A percentile compares a stretch with the other conserved stretches of the same genome.
These are phyloP conservation scores for Chytriomyces confervae DNA, from an alignment of 192 early-diverging fungal genomes.

Conservation along the genomic window DNA sequence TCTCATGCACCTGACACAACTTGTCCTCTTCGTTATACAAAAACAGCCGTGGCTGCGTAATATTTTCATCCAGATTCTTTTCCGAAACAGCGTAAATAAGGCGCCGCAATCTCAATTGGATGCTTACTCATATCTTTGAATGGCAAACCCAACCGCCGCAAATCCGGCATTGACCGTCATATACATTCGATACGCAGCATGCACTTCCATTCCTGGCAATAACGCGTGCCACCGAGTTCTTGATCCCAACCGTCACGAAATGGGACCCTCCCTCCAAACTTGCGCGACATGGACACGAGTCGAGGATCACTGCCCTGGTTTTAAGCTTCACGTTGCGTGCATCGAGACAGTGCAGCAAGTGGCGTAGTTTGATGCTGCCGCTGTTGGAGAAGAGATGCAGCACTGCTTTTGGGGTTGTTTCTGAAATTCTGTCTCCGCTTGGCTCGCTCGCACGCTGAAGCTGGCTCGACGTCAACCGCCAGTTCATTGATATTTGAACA, in stretches of 20 bases:
- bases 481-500: no score
- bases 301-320: not conserved
- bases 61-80: constrained; percentile 3
- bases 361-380: not conserved
- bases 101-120: not conserved
- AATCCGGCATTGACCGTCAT: not conserved
- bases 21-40: constrained; percentile 10
- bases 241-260: not conserved
- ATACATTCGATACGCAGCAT: not conserved
- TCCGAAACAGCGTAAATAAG: not conserved
- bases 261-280: no score
- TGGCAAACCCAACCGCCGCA: no score
- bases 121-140: not conserved
- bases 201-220: not conserved
- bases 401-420: not conserved
- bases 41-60: not conserved
- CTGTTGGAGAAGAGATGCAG: not conserved
- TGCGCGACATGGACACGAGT: not conserved
- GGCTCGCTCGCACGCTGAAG: no score
- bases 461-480: no score
- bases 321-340: not conserved
- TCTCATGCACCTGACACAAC: not conserved
- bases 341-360: not conserved
- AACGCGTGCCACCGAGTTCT: not conserved
- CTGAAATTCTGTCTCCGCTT: not conserved